Evolutionary conservation across 2,329 filamentous ascomycete species (phyloP).

Genomic region (Aspergillus chevalieri): DNA sequence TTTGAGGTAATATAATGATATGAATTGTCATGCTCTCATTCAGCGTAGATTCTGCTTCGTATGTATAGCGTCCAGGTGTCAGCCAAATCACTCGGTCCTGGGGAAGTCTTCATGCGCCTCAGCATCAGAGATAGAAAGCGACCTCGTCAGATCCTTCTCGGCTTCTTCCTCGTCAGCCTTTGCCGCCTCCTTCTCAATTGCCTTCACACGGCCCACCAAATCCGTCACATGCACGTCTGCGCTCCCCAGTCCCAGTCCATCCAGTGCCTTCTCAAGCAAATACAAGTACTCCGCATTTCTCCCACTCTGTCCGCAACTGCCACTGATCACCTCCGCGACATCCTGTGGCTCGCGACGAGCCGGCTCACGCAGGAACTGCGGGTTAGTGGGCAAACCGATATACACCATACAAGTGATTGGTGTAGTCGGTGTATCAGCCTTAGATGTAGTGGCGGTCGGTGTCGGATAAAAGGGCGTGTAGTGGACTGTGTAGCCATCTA

Average conservation of each 20-base stretch:
- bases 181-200: conserved; percentile 46
- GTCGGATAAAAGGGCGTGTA: conserved; percentile 75
- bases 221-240: conserved; percentile 80
- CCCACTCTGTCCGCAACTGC: conserved; percentile 74
- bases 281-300: conserved; percentile 86
- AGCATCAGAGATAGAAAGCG: conserved; percentile 13
- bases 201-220: conserved; percentile 65
- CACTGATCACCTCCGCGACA: conserved; percentile 74
- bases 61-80: not conserved
- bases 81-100: conserved; percentile 13
- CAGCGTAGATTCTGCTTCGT: not conserved
- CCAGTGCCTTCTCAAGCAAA: conserved; percentile 67
- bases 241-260: conserved; percentile 66
- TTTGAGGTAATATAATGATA: too few species aligned
- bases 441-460: conserved; percentile 2
- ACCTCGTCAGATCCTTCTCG: conserved; percentile 21
- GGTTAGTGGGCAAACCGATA: conserved; percentile 88
- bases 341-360: conserved; percentile 64
- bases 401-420: conserved; percentile 67
- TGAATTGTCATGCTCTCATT: too few species aligned
- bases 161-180: conserved; percentile 26
- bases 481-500: conserved; percentile 94
- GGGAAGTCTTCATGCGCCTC: conserved; percentile 6
- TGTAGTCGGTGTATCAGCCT: conserved; percentile 1
- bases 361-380: conserved; percentile 65